Base-by-base conservation (phyloP, 495 filamentous ascomycete species). In the Entonaema liquescens region DNA sequence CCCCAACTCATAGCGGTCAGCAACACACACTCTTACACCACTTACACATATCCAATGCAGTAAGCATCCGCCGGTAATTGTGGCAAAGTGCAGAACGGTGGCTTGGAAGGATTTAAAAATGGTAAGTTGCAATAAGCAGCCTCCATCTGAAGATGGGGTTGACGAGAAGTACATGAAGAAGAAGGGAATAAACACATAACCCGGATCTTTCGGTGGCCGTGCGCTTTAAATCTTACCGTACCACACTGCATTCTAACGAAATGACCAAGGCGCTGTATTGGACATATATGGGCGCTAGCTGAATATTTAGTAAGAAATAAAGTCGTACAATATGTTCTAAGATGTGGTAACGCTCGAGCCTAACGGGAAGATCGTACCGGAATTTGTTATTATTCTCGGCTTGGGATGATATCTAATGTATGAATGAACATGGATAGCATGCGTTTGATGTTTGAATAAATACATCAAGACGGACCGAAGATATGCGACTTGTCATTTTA, bases 61-160 rank as follows among this genome's bases (percentile, higher is more conserved):
- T 65, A 68, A 65, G 70, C 70, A 65, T 23, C 60, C 57, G 54
- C 19, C 19, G 28, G 56, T 36, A 52, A 11, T 60, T 65, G 61
- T 72, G 70, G 65, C 42, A 62, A 62, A 62, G 53, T 62, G 70
- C 62, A 68, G 33, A 21, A 36, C 17, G 57, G 35, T 57, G 65
- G 64, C 60, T 61, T 55, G 31, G 57, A 65, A 73, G 70, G 70
- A 73, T 66, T 66, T 49, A 52, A 31, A 42, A 58, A 68, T 72
- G 70, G 21, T 33, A 72, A 54, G 64, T 64, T 72, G 56, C 47
- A 68, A 63, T 67, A 31, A 59, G 31, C 49, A 29, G 42, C 40
- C 54, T 47, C 56, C 57, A 57, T 62, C 29, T 44, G 21, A 59
- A 65, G 59, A 59, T 59, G 36, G 44, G 21, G 55, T 42, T 68